phyloP scores from a whole-genome alignment of 352 stramenopile species.

The Phytopythium boreale region DNA sequence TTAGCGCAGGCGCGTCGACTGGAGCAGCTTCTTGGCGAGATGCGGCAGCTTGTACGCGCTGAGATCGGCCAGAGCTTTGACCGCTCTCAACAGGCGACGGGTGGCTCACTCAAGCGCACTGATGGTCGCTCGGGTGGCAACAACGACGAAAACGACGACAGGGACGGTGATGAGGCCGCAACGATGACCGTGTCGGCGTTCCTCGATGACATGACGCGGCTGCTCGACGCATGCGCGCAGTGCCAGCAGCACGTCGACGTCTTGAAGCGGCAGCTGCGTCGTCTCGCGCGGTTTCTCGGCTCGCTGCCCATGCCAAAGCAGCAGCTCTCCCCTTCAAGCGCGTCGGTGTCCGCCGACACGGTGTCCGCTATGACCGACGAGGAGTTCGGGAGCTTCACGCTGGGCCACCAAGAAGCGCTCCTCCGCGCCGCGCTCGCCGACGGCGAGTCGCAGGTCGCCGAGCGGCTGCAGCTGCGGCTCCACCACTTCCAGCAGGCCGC shows the following conservation, averaged over 20 bases:
- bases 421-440: slow-evolving; percentile 27
- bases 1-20: neutral
- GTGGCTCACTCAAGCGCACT: neutral
- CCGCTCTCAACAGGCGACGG: neutral
- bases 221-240: slow-evolving; percentile 14
- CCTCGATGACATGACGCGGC: slow-evolving; percentile 10
- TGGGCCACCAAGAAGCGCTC: slow-evolving; percentile 22
- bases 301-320: slow-evolving; percentile 4
- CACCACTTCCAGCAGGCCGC: slow-evolving; percentile 28
- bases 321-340: neutral
- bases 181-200: slow-evolving; percentile 8
- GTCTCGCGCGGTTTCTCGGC: slow-evolving; percentile 16
- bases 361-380: neutral
- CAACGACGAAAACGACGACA: neutral
- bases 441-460: slow-evolving; percentile 28
- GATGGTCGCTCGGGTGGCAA: neutral
- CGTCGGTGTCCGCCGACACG: neutral
- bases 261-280: slow-evolving; percentile 17
- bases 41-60: neutral
- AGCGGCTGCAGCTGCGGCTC: slow-evolving; percentile 34
- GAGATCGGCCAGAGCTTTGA: neutral
- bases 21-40: slow-evolving; percentile 1
- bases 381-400: slow-evolving; percentile 22
- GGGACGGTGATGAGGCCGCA: neutral
- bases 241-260: slow-evolving; percentile 11